Evolutionary conservation across 257 asterid genomes (phyloP).

Genomic region (Fraxinus americana): DNA sequence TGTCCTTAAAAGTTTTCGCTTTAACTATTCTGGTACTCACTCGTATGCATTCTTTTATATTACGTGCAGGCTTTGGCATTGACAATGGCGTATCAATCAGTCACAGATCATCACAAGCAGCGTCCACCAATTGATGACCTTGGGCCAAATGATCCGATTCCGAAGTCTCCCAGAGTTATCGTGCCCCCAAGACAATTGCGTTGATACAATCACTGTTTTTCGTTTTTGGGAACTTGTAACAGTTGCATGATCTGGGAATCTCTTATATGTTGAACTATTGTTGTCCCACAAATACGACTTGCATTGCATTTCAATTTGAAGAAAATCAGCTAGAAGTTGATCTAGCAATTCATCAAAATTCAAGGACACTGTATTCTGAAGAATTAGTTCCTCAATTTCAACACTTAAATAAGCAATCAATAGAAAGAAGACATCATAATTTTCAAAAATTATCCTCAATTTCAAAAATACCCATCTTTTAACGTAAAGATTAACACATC

Average conservation of each 20-base stretch:
- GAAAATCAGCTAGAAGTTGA: too few relatives aligned
- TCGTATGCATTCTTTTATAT: neutral
- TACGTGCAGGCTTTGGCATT: slow-evolving; percentile 76
- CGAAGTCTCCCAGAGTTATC: slow-evolving; percentile 42
- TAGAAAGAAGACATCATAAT: too few relatives aligned
- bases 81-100: slow-evolving; percentile 84
- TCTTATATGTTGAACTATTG: neutral
- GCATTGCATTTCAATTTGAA: neutral
- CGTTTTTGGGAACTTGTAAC: neutral
- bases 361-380: neutral
- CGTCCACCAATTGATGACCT: slow-evolving; percentile 38
- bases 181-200: slow-evolving; percentile 47
- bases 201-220: slow-evolving; percentile 6
- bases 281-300: too few relatives aligned
- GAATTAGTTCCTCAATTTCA: neutral
- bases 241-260: neutral
- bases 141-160: slow-evolving; percentile 61
- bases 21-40: neutral
- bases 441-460: neutral
- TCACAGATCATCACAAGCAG: slow-evolving; percentile 54
- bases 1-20: too few relatives aligned
- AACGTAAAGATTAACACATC: slow-evolving; percentile 28
- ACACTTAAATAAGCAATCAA: too few relatives aligned
- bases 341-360: neutral
- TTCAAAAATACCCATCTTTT: slow-evolving; percentile 28